Base-by-base conservation (phyloP, 2,329 filamentous ascomycete genomes). In the Leptosphaerulina australis region DNA sequence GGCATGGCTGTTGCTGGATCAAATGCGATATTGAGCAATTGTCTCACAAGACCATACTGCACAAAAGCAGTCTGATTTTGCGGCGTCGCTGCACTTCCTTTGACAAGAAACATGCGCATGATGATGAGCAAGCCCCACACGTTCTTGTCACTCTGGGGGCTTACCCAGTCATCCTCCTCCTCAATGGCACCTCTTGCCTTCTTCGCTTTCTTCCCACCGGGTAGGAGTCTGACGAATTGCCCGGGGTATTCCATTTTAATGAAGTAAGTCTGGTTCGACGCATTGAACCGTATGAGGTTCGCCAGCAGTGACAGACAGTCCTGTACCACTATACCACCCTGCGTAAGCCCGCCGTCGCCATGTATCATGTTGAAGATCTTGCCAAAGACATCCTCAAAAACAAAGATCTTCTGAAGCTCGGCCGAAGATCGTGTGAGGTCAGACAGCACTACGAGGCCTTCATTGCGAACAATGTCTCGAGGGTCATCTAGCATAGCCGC, bases 301-400 rank as follows among this genome's bases (percentile, higher is more conserved):
- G 91, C 91, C 38, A 97, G 79, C 44, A 99, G 79, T 49, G 94
- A 93, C 15, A 99, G 78, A 62, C 92, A 97, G 72, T 99, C 94
- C 72, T 97, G 93, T 3, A 97, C 89, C 10, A 90, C 83, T 54
- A 93, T 88, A 31, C 90, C 91, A 12, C 94, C 94, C 62, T 95
- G 87, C 4, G 81, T 81, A 34, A 99, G 77, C 2, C 87, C 88
- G 0, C 94, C 94, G 64, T 99, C 94, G 0, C 81, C 78, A 58
- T 87, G 83, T 44, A 99, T 89, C 44, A 97, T 86, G 34, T 80
- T 80, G 69, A 97, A 97, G 20, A 95, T 78, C 33, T 88, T 86
- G 54, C 94, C 91, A 64, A 97, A 97, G 0, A 92, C 90, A 78
- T 91, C 93, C 66, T 97, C 91, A 60, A 97, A 97, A 0, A 91